Base-by-base conservation (phyloP, 2,329 filamentous ascomycete genomes). In the Fusarium oligoseptatum region DNA sequence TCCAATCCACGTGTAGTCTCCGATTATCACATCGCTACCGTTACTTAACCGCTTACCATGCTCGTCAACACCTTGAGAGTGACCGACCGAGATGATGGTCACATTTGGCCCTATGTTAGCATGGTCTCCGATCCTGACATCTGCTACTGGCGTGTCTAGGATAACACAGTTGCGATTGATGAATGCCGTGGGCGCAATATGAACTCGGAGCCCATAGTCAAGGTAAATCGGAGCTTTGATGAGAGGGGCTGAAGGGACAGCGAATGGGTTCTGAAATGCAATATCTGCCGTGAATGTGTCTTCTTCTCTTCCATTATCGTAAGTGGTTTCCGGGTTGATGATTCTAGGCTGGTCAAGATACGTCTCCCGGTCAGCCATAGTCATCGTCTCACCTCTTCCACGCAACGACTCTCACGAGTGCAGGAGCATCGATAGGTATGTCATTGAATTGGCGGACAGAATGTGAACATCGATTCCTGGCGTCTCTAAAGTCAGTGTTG, bases 41-140 rank as follows among this genome's bases (percentile, higher is more conserved):
- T 34, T 14, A 10, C 60, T 68, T 14, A 58, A n/a, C 34, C 60
- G 50, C 52, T 64, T 68, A 17, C 45, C 37, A 27, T 29, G 52
- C 15, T 64, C 20, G 50, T 64, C 52, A 50, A 64, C 60, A 1
- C n/a, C 27, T 8, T 50, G 29, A 2, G 65, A 63, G 22, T 67
- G 65, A 5, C 29, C 57, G 4, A 58, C 65, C 4, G 58, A 62
- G 37, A 67, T 50, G 7, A 67, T 63, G n/a, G 58, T 67, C 27
- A 67, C 60, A 17, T 63, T 67, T 52, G 48, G 50, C 6, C 65
- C 65, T n/a, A 67, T 67, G 29, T 63, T 67, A 22, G 48, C 65
- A 39, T 52, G 48, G 1, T 67, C 48, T 2, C 60, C 65, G 27
- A 63, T 52, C 2, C 24, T 32, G 14, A 63, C 39, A 22, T 67